A percentile compares a stretch with the other conserved stretches of the same genome.
phyloP scores from a whole-genome alignment of 2,329 filamentous ascomycete genomes.

The Trichoderma citrinoviride region DNA sequence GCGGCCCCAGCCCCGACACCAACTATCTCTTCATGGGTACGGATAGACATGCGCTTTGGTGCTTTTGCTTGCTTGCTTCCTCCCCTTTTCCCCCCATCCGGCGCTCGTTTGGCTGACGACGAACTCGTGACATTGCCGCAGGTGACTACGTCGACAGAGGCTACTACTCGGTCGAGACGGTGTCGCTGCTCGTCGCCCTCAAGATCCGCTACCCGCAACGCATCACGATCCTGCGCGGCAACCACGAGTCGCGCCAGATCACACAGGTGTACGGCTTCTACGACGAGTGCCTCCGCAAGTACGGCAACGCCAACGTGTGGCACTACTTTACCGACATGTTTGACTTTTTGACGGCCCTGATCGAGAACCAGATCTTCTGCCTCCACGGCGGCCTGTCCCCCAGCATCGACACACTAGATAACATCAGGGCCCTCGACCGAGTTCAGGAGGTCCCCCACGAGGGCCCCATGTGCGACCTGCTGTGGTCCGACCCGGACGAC shows the following conservation, averaged over 20 bases:
- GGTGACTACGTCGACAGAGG: constrained; percentile 98
- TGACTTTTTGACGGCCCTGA: constrained; percentile 94
- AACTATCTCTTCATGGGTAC: constrained; percentile 99
- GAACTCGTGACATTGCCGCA: constrained; percentile 35
- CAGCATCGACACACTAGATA: constrained; percentile 93
- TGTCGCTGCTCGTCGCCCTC: constrained; percentile 90
- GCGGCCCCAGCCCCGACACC: constrained; percentile 94
- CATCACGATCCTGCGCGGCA: constrained; percentile 97
- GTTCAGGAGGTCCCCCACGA: constrained; percentile 99
- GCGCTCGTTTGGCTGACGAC: constrained; percentile 3
- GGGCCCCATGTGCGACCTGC: constrained; percentile 94
- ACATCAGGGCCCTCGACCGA: constrained; percentile 90
- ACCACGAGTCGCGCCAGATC: constrained; percentile 98
- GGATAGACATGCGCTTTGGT: constrained; percentile 8
- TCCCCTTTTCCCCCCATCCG: background rate
- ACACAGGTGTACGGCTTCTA: constrained; percentile 99
- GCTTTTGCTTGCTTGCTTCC: background rate
- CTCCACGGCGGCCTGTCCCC: constrained; percentile 94
- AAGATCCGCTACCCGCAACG: constrained; percentile 98
- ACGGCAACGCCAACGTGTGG: constrained; percentile 98
- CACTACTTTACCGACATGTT: constrained; percentile 99
- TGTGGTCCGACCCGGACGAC: constrained; percentile 98
- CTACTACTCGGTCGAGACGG: constrained; percentile 98
- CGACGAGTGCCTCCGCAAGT: constrained; percentile 97
- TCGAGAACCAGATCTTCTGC: constrained; percentile 99